A percentile compares a stretch with the other conserved stretches of the same genome.
Conservation (phyloP, 2,329 filamentous ascomycete species). For the Aspergillus flavus region DNA sequence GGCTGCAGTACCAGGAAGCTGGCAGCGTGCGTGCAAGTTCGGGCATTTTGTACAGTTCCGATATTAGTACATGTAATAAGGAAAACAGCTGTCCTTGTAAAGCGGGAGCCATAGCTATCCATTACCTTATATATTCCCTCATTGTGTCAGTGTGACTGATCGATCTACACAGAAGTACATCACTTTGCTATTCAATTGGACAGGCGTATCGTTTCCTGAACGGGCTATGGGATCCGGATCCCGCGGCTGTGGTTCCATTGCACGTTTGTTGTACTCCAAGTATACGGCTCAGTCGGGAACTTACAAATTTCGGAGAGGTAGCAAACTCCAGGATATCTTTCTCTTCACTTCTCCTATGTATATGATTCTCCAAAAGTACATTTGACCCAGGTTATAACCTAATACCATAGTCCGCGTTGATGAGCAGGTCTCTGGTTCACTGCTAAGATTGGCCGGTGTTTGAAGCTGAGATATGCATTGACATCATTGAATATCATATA, state of each 20-base stretch:
- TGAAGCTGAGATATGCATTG: background rate
- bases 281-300: background rate
- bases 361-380: background rate
- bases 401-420: background rate
- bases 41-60: constrained; percentile 28
- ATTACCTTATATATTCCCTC: background rate
- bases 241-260: background rate
- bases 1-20: constrained; percentile 57
- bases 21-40: constrained; percentile 48
- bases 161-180: background rate
- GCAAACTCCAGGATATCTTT: background rate
- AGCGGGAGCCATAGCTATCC: background rate
- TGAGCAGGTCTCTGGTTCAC: background rate
- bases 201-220: constrained; percentile 36
- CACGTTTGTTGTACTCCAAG: background rate
- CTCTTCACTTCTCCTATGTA: background rate
- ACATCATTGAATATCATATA: background rate
- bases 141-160: background rate
- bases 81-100: background rate
- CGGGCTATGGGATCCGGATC: constrained; percentile 32
- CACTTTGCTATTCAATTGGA: constrained; percentile 18
- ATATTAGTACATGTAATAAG: background rate
- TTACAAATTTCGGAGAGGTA: background rate
- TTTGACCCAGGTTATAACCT: background rate
- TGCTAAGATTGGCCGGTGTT: background rate